Evolutionary conservation across 441 rosid genomes (phyloP), one percentile per base, ranked within the genome.

Genomic region (Eruca vesicaria): DNA sequence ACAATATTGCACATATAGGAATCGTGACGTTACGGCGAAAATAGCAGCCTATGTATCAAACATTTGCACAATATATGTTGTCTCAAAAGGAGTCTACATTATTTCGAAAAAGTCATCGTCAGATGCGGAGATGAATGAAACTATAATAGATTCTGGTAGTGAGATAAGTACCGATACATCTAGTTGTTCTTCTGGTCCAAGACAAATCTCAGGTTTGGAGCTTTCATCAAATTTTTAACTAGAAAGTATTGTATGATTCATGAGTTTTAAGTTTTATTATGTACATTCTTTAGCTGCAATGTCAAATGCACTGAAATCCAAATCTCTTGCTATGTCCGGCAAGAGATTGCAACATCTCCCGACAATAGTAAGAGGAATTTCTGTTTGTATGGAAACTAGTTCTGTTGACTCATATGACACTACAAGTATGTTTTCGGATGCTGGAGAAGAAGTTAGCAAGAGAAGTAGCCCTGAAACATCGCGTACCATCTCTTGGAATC

Each of bases 41-140:
- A 91, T 95, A 80, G 81, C 99, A 16, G 71, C 41, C 12, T 64
- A 71, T 73, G 79, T 81, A 58, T 96, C 98, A 14, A 82, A 77
- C 63, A 80, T 83, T 68, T 95, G 99, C 72, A 90, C 96, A 2
- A 86, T 95, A 32, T 95, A 84, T 65, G 92, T 86, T 68, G 85
- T 92, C 84, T 88, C 91, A 4, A 87, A 87, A 60, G 80, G 77
- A 8, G 87, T 87, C 41, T 89, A 80, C 55, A 87, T 84, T 66
- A 81, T 92, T 84, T 82, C 91, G 0, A 87, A 84, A 79, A 93
- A 93, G 21, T 61, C 82, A 60, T 36, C 79, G 45, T 89, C 99
- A 48, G 88, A 88, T 62, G 58, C 72, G 18, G 94, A 87, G 82
- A 71, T 84, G 23, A 85, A 61, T 60, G 81, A 74, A 66, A 85